A percentile compares a stretch with the other conserved stretches of the same genome.
phyloP scores from a whole-genome alignment of 192 early-diverging fungal species.

The Backusella circina region DNA sequence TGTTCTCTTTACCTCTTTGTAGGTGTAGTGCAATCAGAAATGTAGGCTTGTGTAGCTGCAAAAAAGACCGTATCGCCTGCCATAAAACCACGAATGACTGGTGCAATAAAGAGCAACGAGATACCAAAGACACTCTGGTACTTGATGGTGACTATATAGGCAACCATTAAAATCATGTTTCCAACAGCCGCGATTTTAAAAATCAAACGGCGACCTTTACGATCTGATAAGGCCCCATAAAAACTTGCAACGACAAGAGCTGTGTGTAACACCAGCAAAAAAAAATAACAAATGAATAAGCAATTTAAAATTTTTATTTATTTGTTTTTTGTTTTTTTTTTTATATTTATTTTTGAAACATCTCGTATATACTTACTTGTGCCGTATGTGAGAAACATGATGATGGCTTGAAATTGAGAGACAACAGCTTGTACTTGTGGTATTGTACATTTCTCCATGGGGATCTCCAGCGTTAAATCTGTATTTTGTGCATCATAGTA shows the following conservation, averaged over 20 bases:
- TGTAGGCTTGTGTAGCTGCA: conserved; percentile 30
- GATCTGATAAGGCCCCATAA: conserved; percentile 35
- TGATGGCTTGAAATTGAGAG: conserved; percentile 15
- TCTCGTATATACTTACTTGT: conserved; percentile 9
- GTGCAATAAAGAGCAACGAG: conserved; percentile 20
- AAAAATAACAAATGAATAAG: background rate
- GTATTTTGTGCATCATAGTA: background rate
- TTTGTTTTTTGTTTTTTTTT: background rate
- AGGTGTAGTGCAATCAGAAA: conserved; percentile 31
- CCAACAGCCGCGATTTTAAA: conserved; percentile 19
- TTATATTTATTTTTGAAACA: background rate
- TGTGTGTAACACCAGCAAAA: background rate
- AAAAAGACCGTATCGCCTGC: conserved; percentile 20
- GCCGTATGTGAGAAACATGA: conserved; percentile 10
- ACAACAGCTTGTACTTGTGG: conserved; percentile 35
- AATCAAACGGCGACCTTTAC: conserved; percentile 24
- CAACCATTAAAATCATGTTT: conserved; percentile 10
- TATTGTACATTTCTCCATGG: conserved; percentile 28
- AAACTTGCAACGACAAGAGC: conserved; percentile 21
- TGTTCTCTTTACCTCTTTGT: conserved; percentile 8
- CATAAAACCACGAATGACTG: conserved; percentile 22
- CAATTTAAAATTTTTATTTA: background rate
- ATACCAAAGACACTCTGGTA: conserved; percentile 21
- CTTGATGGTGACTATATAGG: conserved; percentile 7
- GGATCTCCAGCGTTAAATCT: background rate